These are phyloP conservation scores for Picochlorum sp. DNA, from an alignment of 139 green algal species.

Conservation along the genomic window DNA sequence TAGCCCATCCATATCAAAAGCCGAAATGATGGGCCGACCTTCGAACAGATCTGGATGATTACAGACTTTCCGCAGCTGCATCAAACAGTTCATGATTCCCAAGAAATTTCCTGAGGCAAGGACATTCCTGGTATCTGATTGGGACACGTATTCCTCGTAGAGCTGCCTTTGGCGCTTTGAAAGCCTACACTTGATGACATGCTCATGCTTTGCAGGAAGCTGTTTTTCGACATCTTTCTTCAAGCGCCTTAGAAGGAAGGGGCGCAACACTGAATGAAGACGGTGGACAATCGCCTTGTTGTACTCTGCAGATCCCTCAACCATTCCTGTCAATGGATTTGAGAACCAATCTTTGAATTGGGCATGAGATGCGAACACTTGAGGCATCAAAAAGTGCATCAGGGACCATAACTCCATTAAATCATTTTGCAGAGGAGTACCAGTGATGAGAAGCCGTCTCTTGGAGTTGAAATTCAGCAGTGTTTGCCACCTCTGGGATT, in stretches of 20 bases:
- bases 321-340: constrained; percentile 83
- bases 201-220: constrained; percentile 91
- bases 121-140: constrained; percentile 49
- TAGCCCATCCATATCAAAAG: constrained; percentile 69
- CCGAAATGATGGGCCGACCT: constrained; percentile 76
- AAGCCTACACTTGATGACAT: constrained; percentile 73
- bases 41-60: constrained; percentile 99
- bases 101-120: constrained; percentile 82
- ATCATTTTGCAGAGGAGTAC: constrained; percentile 92
- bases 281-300: constrained; percentile 71
- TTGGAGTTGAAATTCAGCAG: constrained; percentile 95
- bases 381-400: constrained; percentile 98
- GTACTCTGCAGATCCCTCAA: constrained; percentile 68
- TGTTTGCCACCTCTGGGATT: constrained; percentile 87
- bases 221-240: constrained; percentile 89
- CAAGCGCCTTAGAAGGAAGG: constrained; percentile 90
- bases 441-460: constrained; percentile 89
- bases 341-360: constrained; percentile 98
- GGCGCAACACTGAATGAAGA: constrained; percentile 91
- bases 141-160: constrained; percentile 97
- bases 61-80: constrained; percentile 98
- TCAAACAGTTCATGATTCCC: constrained; percentile 95
- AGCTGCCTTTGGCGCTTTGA: constrained; percentile 70
- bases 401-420: constrained; percentile 97
- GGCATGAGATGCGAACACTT: constrained; percentile 72